phyloP scores from a whole-genome alignment of 2,329 filamentous ascomycete genomes.

The Colletotrichum ledebouriae region DNA sequence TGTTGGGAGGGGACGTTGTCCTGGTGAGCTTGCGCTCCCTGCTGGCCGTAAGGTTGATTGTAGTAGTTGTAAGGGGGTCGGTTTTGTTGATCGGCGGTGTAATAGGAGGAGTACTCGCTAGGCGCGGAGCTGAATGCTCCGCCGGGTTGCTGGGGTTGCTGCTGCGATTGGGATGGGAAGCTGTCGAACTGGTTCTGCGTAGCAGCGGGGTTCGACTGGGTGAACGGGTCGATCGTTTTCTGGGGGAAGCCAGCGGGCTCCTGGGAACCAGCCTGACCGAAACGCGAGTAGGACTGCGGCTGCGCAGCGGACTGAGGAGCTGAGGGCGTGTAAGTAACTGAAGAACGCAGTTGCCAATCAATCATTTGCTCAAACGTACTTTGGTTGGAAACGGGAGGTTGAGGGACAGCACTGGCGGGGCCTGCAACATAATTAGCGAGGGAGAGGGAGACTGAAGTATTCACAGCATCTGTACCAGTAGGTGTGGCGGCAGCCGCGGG shows the following conservation, averaged over 20 bases:
- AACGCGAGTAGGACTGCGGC: constrained; percentile 78
- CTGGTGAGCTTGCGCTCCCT: constrained; percentile 75
- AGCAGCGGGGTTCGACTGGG: constrained; percentile 73
- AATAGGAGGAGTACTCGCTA: constrained; percentile 87
- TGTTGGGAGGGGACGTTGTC: constrained; percentile 79
- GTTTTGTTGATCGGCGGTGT: constrained; percentile 79
- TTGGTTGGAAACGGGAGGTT: constrained; percentile 46
- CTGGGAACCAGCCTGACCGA: constrained; percentile 71
- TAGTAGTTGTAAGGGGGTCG: constrained; percentile 86
- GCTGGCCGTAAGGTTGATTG: constrained; percentile 69
- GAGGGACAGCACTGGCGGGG: constrained; percentile 50
- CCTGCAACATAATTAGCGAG: constrained; percentile 36
- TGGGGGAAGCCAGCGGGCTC: constrained; percentile 74
- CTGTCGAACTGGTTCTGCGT: constrained; percentile 71
- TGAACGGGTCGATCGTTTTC: constrained; percentile 91
- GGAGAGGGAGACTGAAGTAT: constrained; percentile 41
- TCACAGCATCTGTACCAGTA: constrained; percentile 50
- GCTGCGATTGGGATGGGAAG: constrained; percentile 66
- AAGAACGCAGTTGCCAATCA: constrained; percentile 45
- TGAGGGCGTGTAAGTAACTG: constrained; percentile 7
- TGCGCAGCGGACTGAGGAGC: constrained; percentile 64
- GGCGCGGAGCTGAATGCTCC: constrained; percentile 80
- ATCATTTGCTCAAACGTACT: constrained; percentile 54
- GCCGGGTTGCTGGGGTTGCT: constrained; percentile 69
- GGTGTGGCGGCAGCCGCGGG: constrained; percentile 55